A percentile compares a stretch with the other conserved stretches of the same genome.
Conservation (phyloP, 1,139 yeast genomes). For the Saccharomycopsis phalli region DNA sequence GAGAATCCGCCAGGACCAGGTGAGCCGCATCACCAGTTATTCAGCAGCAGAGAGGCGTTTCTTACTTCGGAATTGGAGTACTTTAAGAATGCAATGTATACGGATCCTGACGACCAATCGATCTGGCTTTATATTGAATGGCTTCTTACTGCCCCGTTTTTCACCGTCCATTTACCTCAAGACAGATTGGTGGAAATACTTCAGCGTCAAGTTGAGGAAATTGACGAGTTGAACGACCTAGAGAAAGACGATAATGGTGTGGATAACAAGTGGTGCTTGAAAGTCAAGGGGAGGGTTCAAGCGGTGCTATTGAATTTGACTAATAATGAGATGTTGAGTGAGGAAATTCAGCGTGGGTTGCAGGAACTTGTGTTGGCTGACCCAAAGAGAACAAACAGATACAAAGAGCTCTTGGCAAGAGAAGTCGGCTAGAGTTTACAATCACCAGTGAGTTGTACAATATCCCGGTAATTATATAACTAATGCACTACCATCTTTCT, state of each 20-base stretch:
- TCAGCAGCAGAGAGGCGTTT: conserved; percentile 28
- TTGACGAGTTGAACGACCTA: conserved; percentile 48
- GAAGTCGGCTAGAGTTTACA: too few species aligned
- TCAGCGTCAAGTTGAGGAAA: conserved; percentile 33
- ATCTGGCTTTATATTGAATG: conserved; percentile 86
- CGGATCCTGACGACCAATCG: conserved; percentile 91
- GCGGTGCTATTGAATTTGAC: conserved; percentile 25
- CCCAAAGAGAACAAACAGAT: conserved; percentile 61
- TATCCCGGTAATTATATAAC: too few species aligned
- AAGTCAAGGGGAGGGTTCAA: conserved; percentile 40
- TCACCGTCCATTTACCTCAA: conserved; percentile 27
- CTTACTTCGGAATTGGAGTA: conserved; percentile 54
- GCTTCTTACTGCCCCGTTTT: conserved; percentile 54
- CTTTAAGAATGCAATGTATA: conserved; percentile 76
- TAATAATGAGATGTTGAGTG: conserved; percentile 15
- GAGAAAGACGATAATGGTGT: conserved; percentile 50
- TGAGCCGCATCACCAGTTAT: conserved; percentile 21
- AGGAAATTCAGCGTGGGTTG: conserved; percentile 27
- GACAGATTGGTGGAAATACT: conserved; percentile 24
- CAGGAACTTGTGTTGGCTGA: conserved; percentile 47
- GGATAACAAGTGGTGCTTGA: conserved; percentile 65
- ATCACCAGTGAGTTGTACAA: too few species aligned
- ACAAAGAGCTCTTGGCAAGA: conserved; percentile 34
- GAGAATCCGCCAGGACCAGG: conserved; percentile 23
- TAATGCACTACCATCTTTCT: too few species aligned